Base-by-base conservation (phyloP, 2,329 filamentous ascomycete species). In the Hypoxylon sp. region DNA sequence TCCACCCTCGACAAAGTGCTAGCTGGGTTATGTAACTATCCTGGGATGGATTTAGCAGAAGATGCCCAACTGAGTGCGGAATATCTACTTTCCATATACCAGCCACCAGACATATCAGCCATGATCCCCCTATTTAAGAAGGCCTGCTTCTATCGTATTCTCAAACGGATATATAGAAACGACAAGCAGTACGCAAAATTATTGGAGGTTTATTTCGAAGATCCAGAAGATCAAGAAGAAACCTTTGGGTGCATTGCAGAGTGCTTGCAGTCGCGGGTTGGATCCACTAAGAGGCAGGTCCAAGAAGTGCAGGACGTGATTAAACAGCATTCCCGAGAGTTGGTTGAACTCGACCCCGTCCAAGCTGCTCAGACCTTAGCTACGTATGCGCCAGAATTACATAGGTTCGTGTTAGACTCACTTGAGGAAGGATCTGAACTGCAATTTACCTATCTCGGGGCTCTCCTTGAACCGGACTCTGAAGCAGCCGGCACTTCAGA, bases 31-130 rank as follows among this genome's bases (percentile, higher is more conserved):
- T 99, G 94, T 74, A 83, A 87, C 53, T 96, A 91, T 61, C 91
- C 92, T 0, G 87, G 86, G 2, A 76, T 82, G 7, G 89, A 93
- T 53, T 80, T 97, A 63, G 87, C 87, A 3, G 93, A 97, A 44
- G 94, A 99, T 71, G 95, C 93, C 32, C 92, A 99, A 71, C 81
- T 99, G n/a, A 99, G 94, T 67, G 89, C 90, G 1, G 94, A 99
- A 72, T 99, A 99, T 69, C 76, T 99, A 1, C 78, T 99, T 13
- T 97, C 95, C 0, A 84, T 94, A 4, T 97, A 97, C 67, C 91
- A 94, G 46, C 94, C 95, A 11, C 86, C 93, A 3, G 89, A 96
- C 66, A 79, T 94, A 53, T 78, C 86, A 21, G 79, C 78, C 7
- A 75, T 97, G 62, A 87, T 97, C 52, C 86, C 90, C 0, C 73